These are phyloP conservation scores for Apiospora phragmitis DNA, from an alignment of 2,329 filamentous ascomycete species.

Conservation along the genomic window DNA sequence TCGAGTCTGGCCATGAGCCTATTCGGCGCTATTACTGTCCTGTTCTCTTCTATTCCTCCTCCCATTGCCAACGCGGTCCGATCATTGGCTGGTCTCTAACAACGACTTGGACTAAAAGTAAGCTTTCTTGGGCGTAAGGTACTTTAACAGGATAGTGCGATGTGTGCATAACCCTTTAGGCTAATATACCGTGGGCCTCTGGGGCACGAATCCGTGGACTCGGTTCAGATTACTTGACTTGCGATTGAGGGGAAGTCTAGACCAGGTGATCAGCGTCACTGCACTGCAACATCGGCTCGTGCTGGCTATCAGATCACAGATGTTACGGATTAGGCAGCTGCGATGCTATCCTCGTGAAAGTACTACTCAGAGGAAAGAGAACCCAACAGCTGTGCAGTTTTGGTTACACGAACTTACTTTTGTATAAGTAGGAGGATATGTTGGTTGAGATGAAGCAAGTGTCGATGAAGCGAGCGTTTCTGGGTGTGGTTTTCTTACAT, in stretches of 20 bases:
- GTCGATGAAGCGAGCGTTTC: neutral
- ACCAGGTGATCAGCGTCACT: neutral
- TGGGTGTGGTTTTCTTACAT: neutral
- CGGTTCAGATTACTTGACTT: neutral
- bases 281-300: constrained; percentile 3
- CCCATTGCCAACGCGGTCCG: constrained; percentile 49
- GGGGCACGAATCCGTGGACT: neutral
- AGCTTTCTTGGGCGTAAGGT: neutral
- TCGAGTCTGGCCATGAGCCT: constrained; percentile 61
- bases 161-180: neutral
- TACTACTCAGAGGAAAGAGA: neutral
- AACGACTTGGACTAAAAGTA: neutral
- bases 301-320: neutral
- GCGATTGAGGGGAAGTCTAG: constrained; percentile 1
- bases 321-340: neutral
- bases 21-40: constrained; percentile 59
- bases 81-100: constrained; percentile 45
- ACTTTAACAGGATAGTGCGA: neutral
- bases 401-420: neutral
- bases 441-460: neutral
- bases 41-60: constrained; percentile 59
- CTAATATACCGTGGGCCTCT: neutral
- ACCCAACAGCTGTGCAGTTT: neutral
- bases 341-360: neutral
- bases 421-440: neutral